Conservation (phyloP, 2,329 filamentous ascomycete genomes). For the Diaporthe sp. region DNA sequence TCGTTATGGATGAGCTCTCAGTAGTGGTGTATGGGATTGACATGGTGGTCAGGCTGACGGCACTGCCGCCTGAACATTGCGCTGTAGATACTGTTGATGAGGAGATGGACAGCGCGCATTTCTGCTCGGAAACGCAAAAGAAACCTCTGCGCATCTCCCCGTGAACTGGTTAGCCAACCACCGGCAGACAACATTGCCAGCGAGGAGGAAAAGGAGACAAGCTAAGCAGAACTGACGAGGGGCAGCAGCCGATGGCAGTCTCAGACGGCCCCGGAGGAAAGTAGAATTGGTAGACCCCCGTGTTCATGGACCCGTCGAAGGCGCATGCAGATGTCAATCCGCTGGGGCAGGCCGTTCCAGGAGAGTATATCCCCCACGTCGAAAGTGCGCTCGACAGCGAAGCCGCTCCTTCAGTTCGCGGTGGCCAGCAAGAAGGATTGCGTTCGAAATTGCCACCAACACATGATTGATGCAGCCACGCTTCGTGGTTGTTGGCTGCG, state of each 20-base stretch:
- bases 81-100: background rate
- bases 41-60: background rate
- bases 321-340: background rate
- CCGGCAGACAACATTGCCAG: too few species aligned
- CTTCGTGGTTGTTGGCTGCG: background rate
- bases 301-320: background rate
- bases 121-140: background rate
- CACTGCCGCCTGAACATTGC: background rate
- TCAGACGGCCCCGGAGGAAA: background rate
- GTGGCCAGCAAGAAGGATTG: slow-evolving; percentile 3
- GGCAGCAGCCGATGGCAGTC: slow-evolving; percentile 9
- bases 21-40: slow-evolving; percentile 4
- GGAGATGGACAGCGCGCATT: background rate
- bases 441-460: background rate
- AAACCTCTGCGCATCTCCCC: background rate
- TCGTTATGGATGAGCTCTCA: background rate
- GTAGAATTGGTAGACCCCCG: background rate
- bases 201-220: background rate
- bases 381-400: background rate
- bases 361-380: slow-evolving; percentile 9
- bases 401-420: slow-evolving; percentile 2
- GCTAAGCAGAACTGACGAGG: background rate
- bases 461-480: background rate
- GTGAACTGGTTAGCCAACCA: background rate
- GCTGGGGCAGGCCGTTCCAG: background rate